phyloP scores from a whole-genome alignment of 208 protist genomes.

The Leishmania aethiopica region DNA sequence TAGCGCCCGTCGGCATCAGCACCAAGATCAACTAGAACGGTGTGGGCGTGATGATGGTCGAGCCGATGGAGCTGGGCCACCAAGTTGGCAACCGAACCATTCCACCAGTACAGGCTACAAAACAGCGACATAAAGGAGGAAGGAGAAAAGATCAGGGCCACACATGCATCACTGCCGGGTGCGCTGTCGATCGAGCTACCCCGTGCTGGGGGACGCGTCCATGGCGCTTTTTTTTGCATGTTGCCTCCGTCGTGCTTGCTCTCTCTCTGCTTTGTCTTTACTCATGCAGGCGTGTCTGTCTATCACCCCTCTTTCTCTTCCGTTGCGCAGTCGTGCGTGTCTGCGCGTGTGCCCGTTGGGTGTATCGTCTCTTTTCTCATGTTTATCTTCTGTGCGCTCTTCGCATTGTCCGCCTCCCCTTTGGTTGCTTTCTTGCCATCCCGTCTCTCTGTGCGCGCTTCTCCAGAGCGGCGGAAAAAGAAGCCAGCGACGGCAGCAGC shows the following conservation, averaged over 20 bases:
- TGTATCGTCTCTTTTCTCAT: background rate
- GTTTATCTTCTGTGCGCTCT: background rate
- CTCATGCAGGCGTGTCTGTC: background rate
- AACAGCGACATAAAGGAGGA: background rate
- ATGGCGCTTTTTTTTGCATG: background rate
- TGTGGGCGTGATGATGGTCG: background rate
- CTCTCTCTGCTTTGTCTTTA: background rate
- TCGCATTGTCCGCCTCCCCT: background rate
- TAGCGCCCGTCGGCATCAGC: constrained; percentile 75
- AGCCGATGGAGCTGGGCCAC: background rate
- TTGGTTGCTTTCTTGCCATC: too few relatives aligned
- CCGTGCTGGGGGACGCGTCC: background rate
- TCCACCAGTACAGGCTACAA: background rate
- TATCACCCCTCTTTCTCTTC: background rate
- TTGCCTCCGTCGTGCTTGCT: background rate
- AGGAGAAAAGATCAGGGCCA: background rate
- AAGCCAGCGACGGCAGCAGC: background rate
- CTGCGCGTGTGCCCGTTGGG: background rate
- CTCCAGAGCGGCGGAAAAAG: background rate
- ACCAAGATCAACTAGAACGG: constrained; percentile 24
- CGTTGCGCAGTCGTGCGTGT: background rate
- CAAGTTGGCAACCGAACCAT: background rate
- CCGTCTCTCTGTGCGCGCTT: background rate
- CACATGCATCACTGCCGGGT: background rate
- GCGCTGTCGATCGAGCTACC: background rate